Evolutionary conservation across 208 protist genomes (phyloP).

Genomic region (Spongospora subterranea): DNA sequence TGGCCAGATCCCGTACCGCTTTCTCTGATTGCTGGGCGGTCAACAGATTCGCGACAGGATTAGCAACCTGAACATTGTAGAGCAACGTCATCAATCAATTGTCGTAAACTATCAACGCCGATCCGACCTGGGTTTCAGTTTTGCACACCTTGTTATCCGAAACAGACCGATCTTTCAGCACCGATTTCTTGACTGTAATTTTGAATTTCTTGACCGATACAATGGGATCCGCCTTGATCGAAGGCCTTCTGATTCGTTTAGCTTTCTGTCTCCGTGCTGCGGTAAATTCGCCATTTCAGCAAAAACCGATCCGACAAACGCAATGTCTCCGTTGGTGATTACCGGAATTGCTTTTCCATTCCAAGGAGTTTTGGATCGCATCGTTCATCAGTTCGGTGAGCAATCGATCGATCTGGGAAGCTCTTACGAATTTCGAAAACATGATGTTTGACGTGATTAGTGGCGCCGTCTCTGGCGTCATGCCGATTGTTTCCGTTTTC

Average conservation of each 20-base stretch:
- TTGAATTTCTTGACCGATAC: conserved; percentile 42
- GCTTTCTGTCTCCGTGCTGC: conserved; percentile 23
- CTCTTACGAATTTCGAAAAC: conserved; percentile 32
- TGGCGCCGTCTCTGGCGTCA: background rate
- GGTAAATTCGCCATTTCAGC: background rate
- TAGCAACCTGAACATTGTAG: no score
- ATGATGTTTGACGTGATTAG: background rate
- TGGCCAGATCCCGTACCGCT: background rate
- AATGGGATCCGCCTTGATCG: background rate
- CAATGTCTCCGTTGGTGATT: background rate
- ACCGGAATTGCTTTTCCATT: conserved; percentile 15
- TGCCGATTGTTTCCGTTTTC: no score
- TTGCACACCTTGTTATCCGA: background rate
- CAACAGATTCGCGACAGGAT: conserved; percentile 4
- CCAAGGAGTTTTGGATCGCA: background rate
- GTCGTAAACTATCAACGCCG: background rate
- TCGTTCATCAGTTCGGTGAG: background rate
- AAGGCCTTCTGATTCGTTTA: background rate
- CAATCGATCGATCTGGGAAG: background rate
- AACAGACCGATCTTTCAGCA: background rate
- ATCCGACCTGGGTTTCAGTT: background rate
- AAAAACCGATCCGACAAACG: background rate
- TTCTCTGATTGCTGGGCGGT: conserved; percentile 16
- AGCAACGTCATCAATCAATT: background rate
- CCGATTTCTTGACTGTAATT: conserved; percentile 45